phyloP scores from a whole-genome alignment of 129 eudicot genomes.

The Lactuca saligna region DNA sequence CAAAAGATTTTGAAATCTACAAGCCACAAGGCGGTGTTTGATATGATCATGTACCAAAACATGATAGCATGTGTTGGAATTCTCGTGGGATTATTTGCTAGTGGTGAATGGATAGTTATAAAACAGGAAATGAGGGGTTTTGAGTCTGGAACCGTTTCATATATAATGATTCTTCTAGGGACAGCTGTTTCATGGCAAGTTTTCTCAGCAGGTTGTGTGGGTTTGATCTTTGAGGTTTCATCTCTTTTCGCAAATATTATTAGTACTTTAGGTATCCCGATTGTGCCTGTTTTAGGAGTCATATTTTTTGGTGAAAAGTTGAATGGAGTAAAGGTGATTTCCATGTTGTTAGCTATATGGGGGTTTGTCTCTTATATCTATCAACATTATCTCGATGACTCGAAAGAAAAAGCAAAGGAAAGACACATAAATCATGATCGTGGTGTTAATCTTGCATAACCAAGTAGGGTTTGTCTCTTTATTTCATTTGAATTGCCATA shows the following conservation, averaged over 20 bases:
- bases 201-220: slow-evolving; percentile 33
- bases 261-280: slow-evolving; percentile 46
- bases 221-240: slow-evolving; percentile 53
- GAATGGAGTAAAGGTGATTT: slow-evolving; percentile 46
- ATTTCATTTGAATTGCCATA: no score
- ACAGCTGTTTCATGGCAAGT: slow-evolving; percentile 49
- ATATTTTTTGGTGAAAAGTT: slow-evolving; percentile 52
- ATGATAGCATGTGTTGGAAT: slow-evolving; percentile 25
- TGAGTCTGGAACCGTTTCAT: slow-evolving; percentile 34
- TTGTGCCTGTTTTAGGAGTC: slow-evolving; percentile 43
- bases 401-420: slow-evolving; percentile 13
- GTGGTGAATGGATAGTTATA: slow-evolving; percentile 51
- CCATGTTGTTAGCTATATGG: slow-evolving; percentile 52
- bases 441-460: slow-evolving; percentile 20
- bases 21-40: slow-evolving; percentile 30
- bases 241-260: slow-evolving; percentile 62
- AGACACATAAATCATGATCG: slow-evolving; percentile 10
- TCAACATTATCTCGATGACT: slow-evolving; percentile 53
- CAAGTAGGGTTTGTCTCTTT: neutral
- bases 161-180: slow-evolving; percentile 42
- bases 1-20: slow-evolving; percentile 35
- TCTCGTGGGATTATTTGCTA: slow-evolving; percentile 45
- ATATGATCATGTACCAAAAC: slow-evolving; percentile 29
- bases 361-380: slow-evolving; percentile 59
- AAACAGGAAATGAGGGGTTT: slow-evolving; percentile 43